phyloP scores from a whole-genome alignment of 768 basidiomycete species.

The Mycena belliarum region DNA sequence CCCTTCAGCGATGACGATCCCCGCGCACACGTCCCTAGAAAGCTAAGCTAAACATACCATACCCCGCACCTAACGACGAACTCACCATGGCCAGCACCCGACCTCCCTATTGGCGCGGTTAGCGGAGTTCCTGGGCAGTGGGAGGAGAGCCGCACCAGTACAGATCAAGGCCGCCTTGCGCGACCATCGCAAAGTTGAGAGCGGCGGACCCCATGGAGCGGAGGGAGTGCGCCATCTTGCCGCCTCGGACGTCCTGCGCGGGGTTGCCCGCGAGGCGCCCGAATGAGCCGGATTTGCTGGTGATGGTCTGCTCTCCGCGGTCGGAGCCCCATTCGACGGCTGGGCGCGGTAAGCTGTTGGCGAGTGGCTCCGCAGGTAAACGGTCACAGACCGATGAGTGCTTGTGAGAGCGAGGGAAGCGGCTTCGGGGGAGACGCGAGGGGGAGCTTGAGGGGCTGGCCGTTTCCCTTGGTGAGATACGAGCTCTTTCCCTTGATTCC shows the following conservation, averaged over 20 bases:
- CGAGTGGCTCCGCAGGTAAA: neutral
- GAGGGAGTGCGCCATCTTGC: slow-evolving; percentile 83
- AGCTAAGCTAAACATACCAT: neutral
- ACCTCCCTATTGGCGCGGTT: slow-evolving; percentile 61
- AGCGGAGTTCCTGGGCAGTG: neutral
- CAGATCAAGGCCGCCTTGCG: slow-evolving; percentile 84
- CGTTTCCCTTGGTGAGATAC: slow-evolving; percentile 56
- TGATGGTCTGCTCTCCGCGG: slow-evolving; percentile 52
- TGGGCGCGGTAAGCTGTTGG: slow-evolving; percentile 24
- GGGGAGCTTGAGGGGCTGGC: slow-evolving; percentile 60
- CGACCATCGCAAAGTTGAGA: slow-evolving; percentile 80
- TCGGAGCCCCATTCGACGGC: slow-evolving; percentile 92
- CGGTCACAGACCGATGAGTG: slow-evolving; percentile 60
- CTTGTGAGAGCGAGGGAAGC: slow-evolving; percentile 66
- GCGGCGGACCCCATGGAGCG: slow-evolving; percentile 85
- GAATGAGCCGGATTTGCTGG: slow-evolving; percentile 67
- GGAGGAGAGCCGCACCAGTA: slow-evolving; percentile 57
- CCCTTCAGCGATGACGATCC: slow-evolving; percentile 88
- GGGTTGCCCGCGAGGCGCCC: slow-evolving; percentile 74
- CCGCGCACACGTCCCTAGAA: slow-evolving; percentile 80
- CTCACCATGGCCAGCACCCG: slow-evolving; percentile 67
- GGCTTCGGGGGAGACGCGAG: slow-evolving; percentile 60
- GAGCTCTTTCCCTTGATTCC: slow-evolving; percentile 81
- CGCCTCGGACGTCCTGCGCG: slow-evolving; percentile 59
- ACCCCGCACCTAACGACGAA: neutral